Percentiles rank a stretch among this genome's conserved stretches.
Conservation (phyloP, 2,329 filamentous ascomycete species). For the Fusarium nelsonii region DNA sequence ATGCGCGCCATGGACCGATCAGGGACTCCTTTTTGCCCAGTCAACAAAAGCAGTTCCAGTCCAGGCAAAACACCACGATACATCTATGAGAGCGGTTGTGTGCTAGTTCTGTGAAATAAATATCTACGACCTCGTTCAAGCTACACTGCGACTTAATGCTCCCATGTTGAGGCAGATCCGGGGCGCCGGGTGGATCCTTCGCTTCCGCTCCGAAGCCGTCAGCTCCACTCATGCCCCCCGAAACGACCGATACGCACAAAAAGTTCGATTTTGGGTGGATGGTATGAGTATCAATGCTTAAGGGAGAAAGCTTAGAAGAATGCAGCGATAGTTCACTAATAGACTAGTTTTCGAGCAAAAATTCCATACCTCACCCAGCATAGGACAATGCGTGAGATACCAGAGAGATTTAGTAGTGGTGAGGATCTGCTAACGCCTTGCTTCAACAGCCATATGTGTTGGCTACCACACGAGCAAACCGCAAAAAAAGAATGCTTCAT, state of each 20-base stretch:
- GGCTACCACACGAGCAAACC: no score
- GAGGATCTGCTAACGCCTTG: neutral
- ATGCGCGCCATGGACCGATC: neutral
- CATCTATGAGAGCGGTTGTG: neutral
- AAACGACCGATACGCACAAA: slow-evolving; percentile 5
- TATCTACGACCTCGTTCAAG: no score
- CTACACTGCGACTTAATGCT: no score
- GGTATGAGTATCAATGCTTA: neutral
- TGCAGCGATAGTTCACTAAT: no score
- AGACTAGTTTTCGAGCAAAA: no score
- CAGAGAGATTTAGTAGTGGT: neutral
- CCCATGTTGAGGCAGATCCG: neutral
- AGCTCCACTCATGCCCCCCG: slow-evolving; percentile 5
- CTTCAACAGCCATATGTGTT: neutral
- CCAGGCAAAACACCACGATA: fast-evolving
- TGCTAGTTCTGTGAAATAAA: neutral
- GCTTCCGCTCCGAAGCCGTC: neutral
- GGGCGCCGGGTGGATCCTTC: neutral
- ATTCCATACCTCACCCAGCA: neutral
- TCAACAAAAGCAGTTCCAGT: neutral
- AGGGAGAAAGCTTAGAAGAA: neutral
- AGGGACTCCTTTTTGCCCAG: neutral
- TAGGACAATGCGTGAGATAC: neutral
- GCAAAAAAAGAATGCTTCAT: slow-evolving; percentile 14
- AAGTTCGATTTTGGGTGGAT: neutral